A percentile compares a stretch with the other conserved stretches of the same genome.
These are phyloP conservation scores for Paecilomyces sp. DNA, from an alignment of 2,329 filamentous ascomycete genomes.

Conservation along the genomic window DNA sequence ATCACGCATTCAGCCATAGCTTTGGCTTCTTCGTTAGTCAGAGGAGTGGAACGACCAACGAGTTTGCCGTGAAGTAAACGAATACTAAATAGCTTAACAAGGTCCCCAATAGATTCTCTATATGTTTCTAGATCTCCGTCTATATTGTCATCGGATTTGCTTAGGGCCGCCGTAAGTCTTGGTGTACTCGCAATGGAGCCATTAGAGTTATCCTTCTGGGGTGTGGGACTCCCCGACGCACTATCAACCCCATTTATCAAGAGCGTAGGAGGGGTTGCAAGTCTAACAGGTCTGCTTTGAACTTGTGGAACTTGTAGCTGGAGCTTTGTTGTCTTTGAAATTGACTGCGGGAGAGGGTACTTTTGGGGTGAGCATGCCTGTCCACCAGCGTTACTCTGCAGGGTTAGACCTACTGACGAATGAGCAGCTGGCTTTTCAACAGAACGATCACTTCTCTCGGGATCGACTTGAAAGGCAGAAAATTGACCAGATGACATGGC, in stretches of 20 bases:
- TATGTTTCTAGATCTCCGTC: not conserved
- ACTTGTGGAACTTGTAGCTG: constrained; percentile 38
- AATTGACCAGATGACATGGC: constrained; percentile 60
- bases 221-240: constrained; percentile 9
- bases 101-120: constrained; percentile 21
- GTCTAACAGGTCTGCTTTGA: constrained; percentile 31
- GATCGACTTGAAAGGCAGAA: constrained; percentile 61
- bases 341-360: constrained; percentile 13
- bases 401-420: constrained; percentile 35
- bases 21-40: constrained; percentile 24
- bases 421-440: constrained; percentile 31
- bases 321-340: constrained; percentile 28
- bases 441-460: constrained; percentile 42
- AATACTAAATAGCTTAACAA: constrained; percentile 22
- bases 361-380: constrained; percentile 4
- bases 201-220: constrained; percentile 10
- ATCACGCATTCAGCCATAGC: constrained; percentile 24
- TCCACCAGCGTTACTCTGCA: constrained; percentile 29
- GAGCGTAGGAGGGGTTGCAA: constrained; percentile 36
- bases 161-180: not conserved
- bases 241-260: constrained; percentile 31
- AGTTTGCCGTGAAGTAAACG: constrained; percentile 25
- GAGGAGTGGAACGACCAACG: constrained; percentile 17
- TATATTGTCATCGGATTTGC: not conserved
- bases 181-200: constrained; percentile 5